phyloP scores from a whole-genome alignment of 192 early-diverging fungal genomes.

The Pilobolus umbonatus region DNA sequence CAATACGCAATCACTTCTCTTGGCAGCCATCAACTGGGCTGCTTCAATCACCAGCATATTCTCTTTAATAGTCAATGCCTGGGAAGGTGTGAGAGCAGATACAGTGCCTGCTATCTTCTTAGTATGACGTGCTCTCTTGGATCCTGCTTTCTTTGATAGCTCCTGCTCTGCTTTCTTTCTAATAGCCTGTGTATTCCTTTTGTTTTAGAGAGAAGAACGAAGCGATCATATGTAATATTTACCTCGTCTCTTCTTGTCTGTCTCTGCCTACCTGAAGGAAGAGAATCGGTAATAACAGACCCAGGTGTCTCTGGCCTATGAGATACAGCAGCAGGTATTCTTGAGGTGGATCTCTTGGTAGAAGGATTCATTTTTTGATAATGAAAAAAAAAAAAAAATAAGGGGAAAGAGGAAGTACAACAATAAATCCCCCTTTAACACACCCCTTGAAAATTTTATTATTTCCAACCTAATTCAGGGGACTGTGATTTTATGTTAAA shows the following conservation, averaged over 20 bases:
- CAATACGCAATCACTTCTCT: slow-evolving; percentile 91
- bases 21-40: slow-evolving; percentile 95
- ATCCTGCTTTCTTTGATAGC: slow-evolving; percentile 47
- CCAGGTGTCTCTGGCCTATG: neutral
- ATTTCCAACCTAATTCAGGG: no score
- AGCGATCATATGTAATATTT: neutral
- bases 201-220: neutral
- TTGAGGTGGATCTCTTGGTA: slow-evolving; percentile 9
- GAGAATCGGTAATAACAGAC: neutral
- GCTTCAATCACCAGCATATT: slow-evolving; percentile 74
- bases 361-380: neutral
- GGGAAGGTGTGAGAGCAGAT: slow-evolving; percentile 78
- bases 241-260: slow-evolving; percentile 13
- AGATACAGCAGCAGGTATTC: slow-evolving; percentile 9
- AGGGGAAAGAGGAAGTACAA: neutral
- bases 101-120: slow-evolving; percentile 74
- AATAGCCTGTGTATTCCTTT: slow-evolving; percentile 51
- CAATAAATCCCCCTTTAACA: no score
- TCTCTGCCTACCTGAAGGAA: neutral
- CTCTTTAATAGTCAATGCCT: slow-evolving; percentile 82
- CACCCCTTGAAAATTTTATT: no score
- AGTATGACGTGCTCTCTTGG: slow-evolving; percentile 17
- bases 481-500: no score
- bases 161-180: slow-evolving; percentile 72
- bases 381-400: neutral